Evolutionary conservation across 176 grass and related monocot species (phyloP).

Genomic region (Phoenix dactylifera): DNA sequence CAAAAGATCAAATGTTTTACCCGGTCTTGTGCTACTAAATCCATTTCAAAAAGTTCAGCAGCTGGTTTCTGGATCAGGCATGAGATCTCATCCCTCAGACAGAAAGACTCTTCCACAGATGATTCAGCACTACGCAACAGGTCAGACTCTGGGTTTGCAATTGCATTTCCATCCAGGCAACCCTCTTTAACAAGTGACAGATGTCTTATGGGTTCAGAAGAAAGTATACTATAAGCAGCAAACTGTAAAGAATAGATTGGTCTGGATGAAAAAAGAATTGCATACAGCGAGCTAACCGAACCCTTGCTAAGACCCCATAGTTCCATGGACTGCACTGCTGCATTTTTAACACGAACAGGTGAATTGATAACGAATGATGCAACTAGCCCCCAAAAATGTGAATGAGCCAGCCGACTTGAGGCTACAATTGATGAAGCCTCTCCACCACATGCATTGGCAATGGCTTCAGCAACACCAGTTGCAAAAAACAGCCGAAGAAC

Average conservation of each 20-base stretch:
- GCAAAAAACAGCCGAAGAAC: slow-evolving; percentile 73
- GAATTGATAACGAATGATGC: slow-evolving; percentile 68
- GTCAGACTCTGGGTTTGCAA: slow-evolving; percentile 28
- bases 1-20: slow-evolving; percentile 25
- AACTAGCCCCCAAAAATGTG: slow-evolving; percentile 78
- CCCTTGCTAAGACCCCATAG: slow-evolving; percentile 82
- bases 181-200: slow-evolving; percentile 52
- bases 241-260: slow-evolving; percentile 71
- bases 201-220: slow-evolving; percentile 56
- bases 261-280: slow-evolving; percentile 65
- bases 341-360: slow-evolving; percentile 52
- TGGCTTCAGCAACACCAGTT: slow-evolving; percentile 66
- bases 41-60: slow-evolving; percentile 55
- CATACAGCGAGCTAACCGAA: slow-evolving; percentile 63
- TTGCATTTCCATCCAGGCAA: slow-evolving; percentile 23
- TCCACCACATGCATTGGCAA: slow-evolving; percentile 43
- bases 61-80: slow-evolving; percentile 54
- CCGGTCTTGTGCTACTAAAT: slow-evolving; percentile 50
- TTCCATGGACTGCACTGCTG: slow-evolving; percentile 72
- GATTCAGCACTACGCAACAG: slow-evolving; percentile 19
- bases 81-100: slow-evolving; percentile 66
- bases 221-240: slow-evolving; percentile 69
- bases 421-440: slow-evolving; percentile 54
- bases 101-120: slow-evolving; percentile 43
- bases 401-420: slow-evolving; percentile 48